These are phyloP conservation scores for Didymella exigua DNA, from an alignment of 2,329 filamentous ascomycete genomes.

Conservation along the genomic window DNA sequence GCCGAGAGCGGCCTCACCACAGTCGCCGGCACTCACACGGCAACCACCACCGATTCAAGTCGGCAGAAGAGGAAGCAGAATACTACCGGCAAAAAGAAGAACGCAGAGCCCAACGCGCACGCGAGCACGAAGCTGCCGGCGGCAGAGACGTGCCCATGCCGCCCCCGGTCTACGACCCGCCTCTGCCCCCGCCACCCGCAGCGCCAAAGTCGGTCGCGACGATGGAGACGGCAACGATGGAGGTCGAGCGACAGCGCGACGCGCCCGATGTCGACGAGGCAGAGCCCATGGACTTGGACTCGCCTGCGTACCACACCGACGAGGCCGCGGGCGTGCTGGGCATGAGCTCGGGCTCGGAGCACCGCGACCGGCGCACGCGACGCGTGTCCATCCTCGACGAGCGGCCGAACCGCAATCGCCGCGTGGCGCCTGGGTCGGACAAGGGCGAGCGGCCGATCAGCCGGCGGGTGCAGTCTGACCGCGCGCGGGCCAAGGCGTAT, in stretches of 20 bases:
- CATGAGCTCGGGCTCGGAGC: slow-evolving; percentile 37
- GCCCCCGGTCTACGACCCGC: slow-evolving; percentile 22
- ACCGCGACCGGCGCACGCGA: slow-evolving; percentile 32
- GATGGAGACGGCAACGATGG: slow-evolving; percentile 27
- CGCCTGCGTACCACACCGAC: slow-evolving; percentile 22
- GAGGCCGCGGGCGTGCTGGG: slow-evolving; percentile 37
- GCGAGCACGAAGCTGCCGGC: slow-evolving; percentile 38
- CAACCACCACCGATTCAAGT: slow-evolving; percentile 34
- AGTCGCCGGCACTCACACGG: slow-evolving; percentile 37
- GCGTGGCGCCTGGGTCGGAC: slow-evolving; percentile 32
- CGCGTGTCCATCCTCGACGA: slow-evolving; percentile 39
- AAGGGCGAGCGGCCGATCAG: slow-evolving; percentile 41
- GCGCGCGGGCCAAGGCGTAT: slow-evolving; percentile 28
- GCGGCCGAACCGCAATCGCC: slow-evolving; percentile 35
- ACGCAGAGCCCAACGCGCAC: slow-evolving; percentile 31
- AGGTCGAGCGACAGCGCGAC: slow-evolving; percentile 6
- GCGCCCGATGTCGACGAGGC: slow-evolving; percentile 7
- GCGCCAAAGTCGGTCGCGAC: slow-evolving; percentile 9
- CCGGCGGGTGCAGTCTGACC: slow-evolving; percentile 38
- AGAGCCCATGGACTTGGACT: slow-evolving; percentile 7
- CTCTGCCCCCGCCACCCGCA: slow-evolving; percentile 23
- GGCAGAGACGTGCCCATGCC: slow-evolving; percentile 30
- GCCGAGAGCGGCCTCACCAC: slow-evolving; percentile 40
- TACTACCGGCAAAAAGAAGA: slow-evolving; percentile 42
- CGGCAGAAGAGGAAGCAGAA: slow-evolving; percentile 40